Base-by-base conservation (phyloP, 345 rosid species). In the Heritiera littoralis region DNA sequence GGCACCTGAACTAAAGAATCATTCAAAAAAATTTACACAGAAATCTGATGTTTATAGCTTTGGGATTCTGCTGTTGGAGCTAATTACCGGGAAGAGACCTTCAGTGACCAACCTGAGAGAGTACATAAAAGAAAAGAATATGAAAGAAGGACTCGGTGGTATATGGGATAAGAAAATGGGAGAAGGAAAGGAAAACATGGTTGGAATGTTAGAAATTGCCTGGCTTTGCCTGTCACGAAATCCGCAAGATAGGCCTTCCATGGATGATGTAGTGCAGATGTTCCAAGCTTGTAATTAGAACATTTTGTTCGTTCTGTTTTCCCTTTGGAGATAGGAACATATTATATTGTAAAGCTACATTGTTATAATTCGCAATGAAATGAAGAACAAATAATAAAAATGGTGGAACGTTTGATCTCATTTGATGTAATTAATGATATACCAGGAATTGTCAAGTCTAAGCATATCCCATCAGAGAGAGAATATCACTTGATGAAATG, bases 21-120 rank as follows among this genome's bases (percentile, higher is more conserved):
- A 23, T 23, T 56, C 9, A 7, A 55, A 69, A 49, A 72, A 1
- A 1, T 70, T 78, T 7, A 70, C 80, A 7, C 48, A 56, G 5
- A 81, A 56, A 48, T 81, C 83, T 14, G 86, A 86, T 59, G 80
- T 83, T 71, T 86, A 81, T 74, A 79, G 86, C 77, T 81, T 83
- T 14, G 86, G 86, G 18, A 60, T 83, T 17, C 58, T 86, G 35
- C 32, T 81, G 7, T 67, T 81, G 23, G 86, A 83, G 64, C 83
- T 86, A 0, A 70, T 83, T 11, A 86, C 82, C 0, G 84, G 84
- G n/a, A 51, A 83, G 58, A 83, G 84, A 43, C 80, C 86, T 17
- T 17, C 81, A 2, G 45, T 67, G 79, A 80, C 75, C 3, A 76
- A 81, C 78, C n/a, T 86, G 66, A 14, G 54, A 23, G 81, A 66